A percentile compares a stretch with the other conserved stretches of the same genome.
These are phyloP conservation scores for Batrachochytrium dendrobatidis DNA, from an alignment of 371 early-diverging fungal genomes.

Conservation along the genomic window DNA sequence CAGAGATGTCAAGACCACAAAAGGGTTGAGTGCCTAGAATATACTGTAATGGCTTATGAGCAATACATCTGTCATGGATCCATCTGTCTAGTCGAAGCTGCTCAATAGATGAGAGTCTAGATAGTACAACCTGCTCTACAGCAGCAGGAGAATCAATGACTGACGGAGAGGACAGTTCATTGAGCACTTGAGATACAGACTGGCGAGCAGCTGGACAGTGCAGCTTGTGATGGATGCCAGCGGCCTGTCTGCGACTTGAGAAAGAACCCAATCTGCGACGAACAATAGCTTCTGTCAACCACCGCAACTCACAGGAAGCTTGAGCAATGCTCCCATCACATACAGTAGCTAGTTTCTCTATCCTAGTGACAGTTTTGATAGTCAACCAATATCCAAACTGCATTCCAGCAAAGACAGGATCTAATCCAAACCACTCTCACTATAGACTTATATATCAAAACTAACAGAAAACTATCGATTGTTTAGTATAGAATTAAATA, in stretches of 20 bases:
- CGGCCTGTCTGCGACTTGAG: background rate
- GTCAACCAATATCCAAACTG: too few species aligned
- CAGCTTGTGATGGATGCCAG: too few species aligned
- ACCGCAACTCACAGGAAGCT: slow-evolving; percentile 14
- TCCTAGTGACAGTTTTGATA: too few species aligned
- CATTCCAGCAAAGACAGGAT: too few species aligned
- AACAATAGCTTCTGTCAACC: slow-evolving; percentile 13
- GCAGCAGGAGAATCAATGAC: background rate
- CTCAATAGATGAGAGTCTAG: background rate
- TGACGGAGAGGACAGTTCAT: background rate
- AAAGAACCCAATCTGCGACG: slow-evolving; percentile 1
- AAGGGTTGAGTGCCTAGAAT: slow-evolving; percentile 81
- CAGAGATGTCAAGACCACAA: slow-evolving; percentile 61
- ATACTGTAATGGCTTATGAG: slow-evolving; percentile 76
- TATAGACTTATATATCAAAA: too few species aligned
- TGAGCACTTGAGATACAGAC: too few species aligned
- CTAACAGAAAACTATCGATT: too few species aligned
- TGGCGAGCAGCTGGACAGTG: background rate
- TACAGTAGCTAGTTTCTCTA: slow-evolving; percentile 1
- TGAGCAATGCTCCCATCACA: slow-evolving; percentile 1
- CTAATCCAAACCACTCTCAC: too few species aligned
- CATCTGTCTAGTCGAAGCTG: slow-evolving; percentile 11
- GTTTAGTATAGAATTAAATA: too few species aligned
- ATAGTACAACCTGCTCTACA: background rate
- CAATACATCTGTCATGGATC: slow-evolving; percentile 11